Evolutionary conservation across 495 filamentous ascomycete species (phyloP), one percentile per base, ranked within the genome.

Genomic region (Penicillium waksmanii): DNA sequence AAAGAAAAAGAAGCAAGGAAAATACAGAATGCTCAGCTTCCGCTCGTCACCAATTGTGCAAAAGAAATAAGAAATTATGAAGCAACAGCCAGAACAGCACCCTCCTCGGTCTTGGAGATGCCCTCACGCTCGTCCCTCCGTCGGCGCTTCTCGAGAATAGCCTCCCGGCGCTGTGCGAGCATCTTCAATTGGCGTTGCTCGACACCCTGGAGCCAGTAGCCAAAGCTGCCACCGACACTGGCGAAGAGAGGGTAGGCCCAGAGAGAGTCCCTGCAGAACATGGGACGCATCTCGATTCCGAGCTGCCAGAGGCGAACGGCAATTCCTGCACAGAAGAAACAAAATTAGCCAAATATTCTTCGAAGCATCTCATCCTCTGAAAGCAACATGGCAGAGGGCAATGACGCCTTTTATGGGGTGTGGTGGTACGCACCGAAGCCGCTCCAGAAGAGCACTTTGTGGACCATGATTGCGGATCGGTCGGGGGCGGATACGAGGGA

Each of bases 281-380:
- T 85, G 18, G 95, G 95, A 56, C 95, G 93, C 94, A 96, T 96
- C 79, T 98, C 94, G 69, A 98, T 92, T 65, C 93, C 96, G 73
- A 98, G 88, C 77, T 97, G 94, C 92, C 91, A 97, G 74, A 92
- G 78, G 63, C 94, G 92, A 71, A 93, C 89, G 68, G 87, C 91
- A 70, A 96, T 71, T 81, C 95, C 95, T 98, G 60, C 53, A 25
- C 18, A 17, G 36, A 21, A 44, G 36, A 18, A 47, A 21, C 2
- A 46, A 18, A 25, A 33, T 54, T 38, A 54, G 51, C 34, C 18
- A n/a, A 15, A 15, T 12, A 40, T 54, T 23, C 35, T 52, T 35
- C 0, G 0, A 6, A 21, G 15, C 10, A 18, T 25, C n/a, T 9
- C 12, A 54, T 18, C 19, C 17, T 18, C 27, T 23, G 9, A 38